These are phyloP conservation scores for Penicillium psychrosexuale DNA, from an alignment of 2,329 filamentous ascomycete genomes.

Conservation along the genomic window DNA sequence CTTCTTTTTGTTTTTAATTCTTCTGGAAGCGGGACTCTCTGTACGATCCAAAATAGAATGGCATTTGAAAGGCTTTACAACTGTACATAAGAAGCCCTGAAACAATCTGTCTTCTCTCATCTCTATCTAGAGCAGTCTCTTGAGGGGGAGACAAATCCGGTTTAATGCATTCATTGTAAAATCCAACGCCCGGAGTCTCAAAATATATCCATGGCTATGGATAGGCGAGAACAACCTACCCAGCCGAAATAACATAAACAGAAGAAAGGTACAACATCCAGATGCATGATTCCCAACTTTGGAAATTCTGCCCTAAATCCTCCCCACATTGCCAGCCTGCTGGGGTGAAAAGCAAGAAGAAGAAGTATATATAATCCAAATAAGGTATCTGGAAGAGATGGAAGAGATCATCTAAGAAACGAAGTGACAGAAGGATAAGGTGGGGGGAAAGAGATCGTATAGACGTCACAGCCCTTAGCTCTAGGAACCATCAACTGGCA, in stretches of 20 bases:
- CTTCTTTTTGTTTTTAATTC: not conserved
- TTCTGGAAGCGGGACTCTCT: not conserved
- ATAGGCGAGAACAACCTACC: not conserved
- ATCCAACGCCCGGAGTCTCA: not conserved
- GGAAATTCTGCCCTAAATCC: not conserved
- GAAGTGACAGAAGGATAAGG: not conserved
- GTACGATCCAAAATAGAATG: not conserved
- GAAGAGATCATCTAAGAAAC: not conserved
- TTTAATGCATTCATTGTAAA: not conserved
- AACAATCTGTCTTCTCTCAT: not conserved
- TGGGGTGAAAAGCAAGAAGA: slow-evolving; percentile 13
- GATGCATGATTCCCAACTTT: slow-evolving; percentile 1
- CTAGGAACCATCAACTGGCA: slow-evolving; percentile 9
- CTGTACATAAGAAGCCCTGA: slow-evolving; percentile 1
- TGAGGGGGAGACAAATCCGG: not conserved
- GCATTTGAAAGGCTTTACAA: not conserved
- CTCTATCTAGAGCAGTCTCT: not conserved
- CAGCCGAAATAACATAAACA: slow-evolving; percentile 5
- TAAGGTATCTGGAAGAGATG: not conserved
- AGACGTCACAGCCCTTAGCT: not conserved
- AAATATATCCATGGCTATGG: slow-evolving; percentile 5
- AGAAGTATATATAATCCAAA: slow-evolving; percentile 7
- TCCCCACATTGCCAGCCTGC: slow-evolving; percentile 19
- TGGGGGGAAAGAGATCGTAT: not conserved
- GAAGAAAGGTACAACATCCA: slow-evolving; percentile 2